phyloP scores from a whole-genome alignment of 139 green algal species.

The Micractinium sp. region DNA sequence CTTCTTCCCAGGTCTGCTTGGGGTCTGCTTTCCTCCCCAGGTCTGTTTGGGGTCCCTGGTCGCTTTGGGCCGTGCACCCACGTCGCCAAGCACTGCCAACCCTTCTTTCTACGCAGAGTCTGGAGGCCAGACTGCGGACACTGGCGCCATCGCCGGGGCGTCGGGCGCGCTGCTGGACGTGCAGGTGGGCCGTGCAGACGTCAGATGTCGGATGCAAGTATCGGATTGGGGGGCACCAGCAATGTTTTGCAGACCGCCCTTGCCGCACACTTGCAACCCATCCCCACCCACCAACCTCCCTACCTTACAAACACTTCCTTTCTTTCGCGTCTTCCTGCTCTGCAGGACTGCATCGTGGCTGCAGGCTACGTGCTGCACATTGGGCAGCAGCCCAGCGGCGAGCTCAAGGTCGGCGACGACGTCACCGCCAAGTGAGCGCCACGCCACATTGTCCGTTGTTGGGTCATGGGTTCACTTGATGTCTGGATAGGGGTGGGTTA shows the following conservation, averaged over 20 bases:
- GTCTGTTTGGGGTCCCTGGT: too few species aligned
- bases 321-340: neutral
- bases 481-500: too few species aligned
- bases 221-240: too few species aligned
- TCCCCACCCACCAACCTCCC: neutral
- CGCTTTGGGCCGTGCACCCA: slow-evolving; percentile 34
- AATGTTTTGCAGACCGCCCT: too few species aligned
- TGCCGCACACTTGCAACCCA: too few species aligned
- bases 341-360: slow-evolving; percentile 69
- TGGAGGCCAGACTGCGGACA: slow-evolving; percentile 90
- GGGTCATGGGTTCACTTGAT: too few species aligned
- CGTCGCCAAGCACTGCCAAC: neutral
- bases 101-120: slow-evolving; percentile 95
- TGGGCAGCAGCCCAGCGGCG: slow-evolving; percentile 39
- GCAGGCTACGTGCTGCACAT: slow-evolving; percentile 97
- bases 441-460: neutral
- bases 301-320: neutral
- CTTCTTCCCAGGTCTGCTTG: slow-evolving; percentile 75
- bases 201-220: too few species aligned
- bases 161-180: slow-evolving; percentile 44
- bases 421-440: slow-evolving; percentile 57
- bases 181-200: neutral
- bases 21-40: too few species aligned
- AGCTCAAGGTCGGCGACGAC: slow-evolving; percentile 73
- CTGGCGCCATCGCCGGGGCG: slow-evolving; percentile 57